Percentiles rank a stretch among this genome's conserved stretches.
phyloP scores from a whole-genome alignment of 306 rosid species.

The Dryas drummondii region DNA sequence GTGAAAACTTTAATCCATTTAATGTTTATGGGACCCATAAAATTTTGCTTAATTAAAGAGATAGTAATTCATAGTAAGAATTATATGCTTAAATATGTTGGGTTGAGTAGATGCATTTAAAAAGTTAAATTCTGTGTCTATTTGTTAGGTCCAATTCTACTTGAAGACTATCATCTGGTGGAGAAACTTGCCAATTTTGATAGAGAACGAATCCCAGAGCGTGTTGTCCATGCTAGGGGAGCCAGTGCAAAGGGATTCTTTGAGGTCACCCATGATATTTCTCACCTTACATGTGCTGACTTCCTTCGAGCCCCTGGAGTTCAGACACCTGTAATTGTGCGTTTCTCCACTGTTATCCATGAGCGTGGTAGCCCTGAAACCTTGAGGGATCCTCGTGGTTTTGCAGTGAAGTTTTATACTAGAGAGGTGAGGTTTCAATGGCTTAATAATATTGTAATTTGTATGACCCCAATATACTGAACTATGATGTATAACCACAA shows the following conservation, averaged over 20 bases:
- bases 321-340: constrained; percentile 92
- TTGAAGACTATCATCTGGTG: constrained; percentile 92
- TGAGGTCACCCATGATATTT: constrained; percentile 88
- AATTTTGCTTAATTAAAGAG: neutral
- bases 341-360: constrained; percentile 92
- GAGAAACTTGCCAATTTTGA: constrained; percentile 89
- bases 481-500: neutral
- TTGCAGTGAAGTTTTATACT: constrained; percentile 86
- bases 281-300: constrained; percentile 88
- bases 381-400: constrained; percentile 83
- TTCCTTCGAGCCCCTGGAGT: constrained; percentile 95
- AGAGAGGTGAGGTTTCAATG: constrained; percentile 56
- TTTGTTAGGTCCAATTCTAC: constrained; percentile 84
- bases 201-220: constrained; percentile 89
- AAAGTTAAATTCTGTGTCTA: neutral
- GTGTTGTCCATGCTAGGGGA: constrained; percentile 98
- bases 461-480: neutral
- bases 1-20: too few relatives aligned
- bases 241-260: constrained; percentile 99
- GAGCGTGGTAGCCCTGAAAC: constrained; percentile 99
- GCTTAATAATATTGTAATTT: neutral
- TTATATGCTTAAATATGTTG: neutral
- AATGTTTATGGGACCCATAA: neutral
- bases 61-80: neutral
- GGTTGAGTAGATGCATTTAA: neutral